Evolutionary conservation across 257 asterid species (phyloP).

Genomic region (Capsicum pubescens): DNA sequence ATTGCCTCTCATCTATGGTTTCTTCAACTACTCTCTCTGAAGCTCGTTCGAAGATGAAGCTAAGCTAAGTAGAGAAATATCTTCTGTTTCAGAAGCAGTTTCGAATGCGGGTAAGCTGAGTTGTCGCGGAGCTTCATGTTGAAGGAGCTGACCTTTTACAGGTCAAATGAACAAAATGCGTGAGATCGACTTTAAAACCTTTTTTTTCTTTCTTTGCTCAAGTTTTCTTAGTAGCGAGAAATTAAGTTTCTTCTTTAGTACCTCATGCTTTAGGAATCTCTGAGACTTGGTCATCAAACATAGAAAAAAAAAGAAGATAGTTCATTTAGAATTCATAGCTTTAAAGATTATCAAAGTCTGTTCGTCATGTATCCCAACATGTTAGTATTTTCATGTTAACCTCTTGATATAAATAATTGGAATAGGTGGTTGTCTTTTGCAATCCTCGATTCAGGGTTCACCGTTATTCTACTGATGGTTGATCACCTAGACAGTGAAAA

Average conservation of each 20-base stretch:
- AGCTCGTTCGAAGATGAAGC: constrained; percentile 9
- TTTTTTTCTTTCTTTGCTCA: not conserved
- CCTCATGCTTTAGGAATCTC: not conserved
- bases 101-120: not conserved
- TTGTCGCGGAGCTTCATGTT: constrained; percentile 23
- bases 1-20: constrained; percentile 15
- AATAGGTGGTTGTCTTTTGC: not conserved
- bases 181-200: not conserved
- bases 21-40: not conserved
- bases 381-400: not conserved
- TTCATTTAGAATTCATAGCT: constrained; percentile 3
- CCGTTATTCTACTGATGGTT: not conserved
- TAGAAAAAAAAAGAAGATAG: not conserved
- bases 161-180: constrained; percentile 26
- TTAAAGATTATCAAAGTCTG: constrained; percentile 4
- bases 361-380: not conserved
- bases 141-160: constrained; percentile 24
- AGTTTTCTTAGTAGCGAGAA: not conserved
- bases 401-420: not conserved
- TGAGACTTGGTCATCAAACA: constrained; percentile 16
- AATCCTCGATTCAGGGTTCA: not conserved
- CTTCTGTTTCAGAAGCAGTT: constrained; percentile 30
- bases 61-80: not conserved
- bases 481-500: not conserved
- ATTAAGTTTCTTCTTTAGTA: not conserved